These are phyloP conservation scores for Flaveria robusta DNA, from an alignment of 129 eudicot species.

Conservation along the genomic window DNA sequence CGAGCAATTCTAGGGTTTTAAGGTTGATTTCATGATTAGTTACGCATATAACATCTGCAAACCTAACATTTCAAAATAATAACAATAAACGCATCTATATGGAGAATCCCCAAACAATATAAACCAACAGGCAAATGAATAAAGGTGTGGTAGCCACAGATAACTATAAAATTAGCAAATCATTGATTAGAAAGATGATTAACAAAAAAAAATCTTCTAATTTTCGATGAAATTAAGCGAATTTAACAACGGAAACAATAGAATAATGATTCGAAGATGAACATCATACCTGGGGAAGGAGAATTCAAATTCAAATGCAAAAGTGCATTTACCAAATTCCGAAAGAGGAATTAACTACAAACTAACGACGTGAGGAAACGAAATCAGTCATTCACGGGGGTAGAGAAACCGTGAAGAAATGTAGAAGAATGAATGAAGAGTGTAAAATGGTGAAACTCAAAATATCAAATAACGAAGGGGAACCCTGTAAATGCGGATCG, in stretches of 20 bases:
- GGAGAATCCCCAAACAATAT: neutral
- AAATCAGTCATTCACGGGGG: neutral
- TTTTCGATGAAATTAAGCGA: neutral
- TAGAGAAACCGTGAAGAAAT: constrained; percentile 28
- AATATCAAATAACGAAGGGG: constrained; percentile 18
- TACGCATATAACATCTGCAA: neutral
- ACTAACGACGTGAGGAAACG: neutral
- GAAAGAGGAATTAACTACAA: neutral
- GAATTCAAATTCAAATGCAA: constrained; percentile 28
- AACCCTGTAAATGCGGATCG: constrained; percentile 34
- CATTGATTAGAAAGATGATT: neutral
- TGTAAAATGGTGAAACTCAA: constrained; percentile 4
- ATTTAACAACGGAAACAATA: neutral
- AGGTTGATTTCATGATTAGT: constrained; percentile 7
- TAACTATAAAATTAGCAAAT: neutral
- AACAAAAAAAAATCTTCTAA: neutral
- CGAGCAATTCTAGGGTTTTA: neutral
- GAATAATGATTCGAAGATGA: neutral
- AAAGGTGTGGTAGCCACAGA: neutral
- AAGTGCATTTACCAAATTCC: constrained; percentile 17
- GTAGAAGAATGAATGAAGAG: constrained; percentile 18
- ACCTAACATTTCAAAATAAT: constrained; percentile 3
- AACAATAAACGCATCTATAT: neutral
- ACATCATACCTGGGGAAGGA: constrained; percentile 29
- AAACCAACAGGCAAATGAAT: constrained; percentile 1